Evolutionary conservation across 345 rosid genomes (phyloP).

Genomic region (Eucalyptus cloeziana): DNA sequence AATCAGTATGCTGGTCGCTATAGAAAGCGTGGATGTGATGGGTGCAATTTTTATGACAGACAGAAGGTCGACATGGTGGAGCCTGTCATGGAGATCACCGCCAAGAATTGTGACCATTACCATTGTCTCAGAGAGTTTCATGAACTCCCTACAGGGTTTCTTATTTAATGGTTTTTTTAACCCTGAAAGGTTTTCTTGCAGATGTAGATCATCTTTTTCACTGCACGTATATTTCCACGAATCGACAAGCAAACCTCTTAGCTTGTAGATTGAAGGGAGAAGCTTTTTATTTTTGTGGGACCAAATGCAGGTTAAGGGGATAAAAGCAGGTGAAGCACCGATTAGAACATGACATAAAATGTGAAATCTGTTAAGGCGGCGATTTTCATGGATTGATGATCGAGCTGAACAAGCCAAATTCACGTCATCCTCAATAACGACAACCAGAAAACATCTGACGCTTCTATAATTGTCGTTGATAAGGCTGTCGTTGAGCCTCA

Average conservation of each 20-base stretch:
- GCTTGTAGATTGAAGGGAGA: background rate
- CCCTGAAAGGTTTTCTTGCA: background rate
- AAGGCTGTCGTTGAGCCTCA: background rate
- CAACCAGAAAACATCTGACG: background rate
- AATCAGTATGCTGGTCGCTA: no score
- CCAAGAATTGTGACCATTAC: background rate
- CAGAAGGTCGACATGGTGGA: background rate
- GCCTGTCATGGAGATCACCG: background rate
- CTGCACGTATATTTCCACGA: background rate
- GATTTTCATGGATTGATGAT: background rate
- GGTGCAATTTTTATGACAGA: no score
- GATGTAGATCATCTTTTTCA: background rate
- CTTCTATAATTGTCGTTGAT: background rate
- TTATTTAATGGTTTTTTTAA: background rate
- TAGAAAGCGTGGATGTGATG: no score
- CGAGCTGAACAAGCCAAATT: background rate
- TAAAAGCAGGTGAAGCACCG: background rate
- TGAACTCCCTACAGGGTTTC: background rate
- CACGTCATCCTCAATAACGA: background rate
- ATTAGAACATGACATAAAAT: background rate
- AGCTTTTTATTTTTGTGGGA: background rate
- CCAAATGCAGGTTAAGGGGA: fast-evolving
- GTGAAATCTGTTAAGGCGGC: background rate
- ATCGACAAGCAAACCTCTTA: background rate
- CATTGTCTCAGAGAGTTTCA: no score